Base-by-base conservation (phyloP, 2,329 filamentous ascomycete genomes). In the Alternaria panax region DNA sequence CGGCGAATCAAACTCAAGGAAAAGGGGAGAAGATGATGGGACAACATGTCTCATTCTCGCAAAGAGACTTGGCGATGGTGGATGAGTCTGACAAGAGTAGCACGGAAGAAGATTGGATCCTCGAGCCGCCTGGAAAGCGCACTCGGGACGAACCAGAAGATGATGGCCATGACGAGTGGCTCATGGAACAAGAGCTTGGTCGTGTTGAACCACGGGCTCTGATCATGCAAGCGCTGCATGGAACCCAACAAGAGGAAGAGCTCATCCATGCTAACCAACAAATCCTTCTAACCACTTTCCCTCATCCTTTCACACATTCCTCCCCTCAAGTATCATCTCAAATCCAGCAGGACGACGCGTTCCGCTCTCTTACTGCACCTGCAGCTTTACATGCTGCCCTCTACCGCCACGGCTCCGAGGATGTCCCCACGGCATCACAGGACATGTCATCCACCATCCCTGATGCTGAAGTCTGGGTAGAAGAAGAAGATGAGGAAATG, bases 401-500 rank as follows among this genome's bases (percentile, higher is more conserved):
- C 7, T 48, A 48, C 18, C 62, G 59, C 27, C 40, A 54, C 16
- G 75, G 75, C 9, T 78, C 76, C 1, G 75, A 79, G 67, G 76
- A 78, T 46, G 7, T 69, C 2, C 67, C 74, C 0, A 74, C 71
- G 0, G 40, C 58, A 16, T 74, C 69, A 2, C 74, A 75, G 54
- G 61, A 71, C 36, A 51, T 28, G 7, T 46, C 64, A 4, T 57
- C 55, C 20, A 62, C n/a, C n/a, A n/a, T n/a, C n/a, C n/a, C 54
- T 5, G 62, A 65, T 8, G 62, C 66, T 6, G 67, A 73, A 30
- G 27, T 45, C 1, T 75, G 68, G 67, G 32, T 7, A 14, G 65
- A 70, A n/a, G 73, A 68, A 47, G 76, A 77, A 12, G 76, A 77
- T 6, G 73, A 74, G 16, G 74, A 75, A 9, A 72, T 74, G 51